Evolutionary conservation across 2,329 filamentous ascomycete genomes (phyloP).

Genomic region (Raffaelea deltoideospora): DNA sequence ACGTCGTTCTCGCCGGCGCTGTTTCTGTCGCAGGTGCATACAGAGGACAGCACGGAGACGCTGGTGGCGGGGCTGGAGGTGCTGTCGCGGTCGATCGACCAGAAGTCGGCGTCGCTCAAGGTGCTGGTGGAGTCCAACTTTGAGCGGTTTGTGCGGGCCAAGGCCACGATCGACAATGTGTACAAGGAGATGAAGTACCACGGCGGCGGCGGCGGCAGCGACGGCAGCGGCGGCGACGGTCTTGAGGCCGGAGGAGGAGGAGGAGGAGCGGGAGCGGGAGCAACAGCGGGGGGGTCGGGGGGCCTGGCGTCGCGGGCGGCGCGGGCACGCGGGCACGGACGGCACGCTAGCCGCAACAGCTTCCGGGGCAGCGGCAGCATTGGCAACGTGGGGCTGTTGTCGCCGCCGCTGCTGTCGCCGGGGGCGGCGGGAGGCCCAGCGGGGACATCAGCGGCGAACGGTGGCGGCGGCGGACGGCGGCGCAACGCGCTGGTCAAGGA

Average conservation of each 20-base stretch:
- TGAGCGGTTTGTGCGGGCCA: conserved; percentile 92
- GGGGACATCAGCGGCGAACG: not conserved
- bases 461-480: conserved; percentile 35
- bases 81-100: conserved; percentile 82
- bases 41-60: conserved; percentile 66
- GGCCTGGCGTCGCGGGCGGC: conserved; percentile 17
- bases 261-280: too few relatives aligned
- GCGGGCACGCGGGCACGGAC: conserved; percentile 37
- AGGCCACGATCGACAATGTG: conserved; percentile 95
- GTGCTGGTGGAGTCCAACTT: conserved; percentile 96
- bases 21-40: conserved; percentile 86
- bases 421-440: not conserved
- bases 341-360: conserved; percentile 52
- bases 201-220: conserved; percentile 34
- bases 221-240: not conserved
- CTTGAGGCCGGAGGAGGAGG: too few relatives aligned
- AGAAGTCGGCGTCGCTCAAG: conserved; percentile 94
- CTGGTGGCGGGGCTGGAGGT: conserved; percentile 71
- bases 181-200: conserved; percentile 92
- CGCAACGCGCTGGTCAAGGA: conserved; percentile 90
- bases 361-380: conserved; percentile 34
- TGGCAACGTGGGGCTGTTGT: not conserved
- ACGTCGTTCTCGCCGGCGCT: conserved; percentile 87
- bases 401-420: not conserved
- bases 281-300: too few relatives aligned